Conservation (phyloP, 192 early-diverging fungal species). For the Dimargaris xerosporica region DNA sequence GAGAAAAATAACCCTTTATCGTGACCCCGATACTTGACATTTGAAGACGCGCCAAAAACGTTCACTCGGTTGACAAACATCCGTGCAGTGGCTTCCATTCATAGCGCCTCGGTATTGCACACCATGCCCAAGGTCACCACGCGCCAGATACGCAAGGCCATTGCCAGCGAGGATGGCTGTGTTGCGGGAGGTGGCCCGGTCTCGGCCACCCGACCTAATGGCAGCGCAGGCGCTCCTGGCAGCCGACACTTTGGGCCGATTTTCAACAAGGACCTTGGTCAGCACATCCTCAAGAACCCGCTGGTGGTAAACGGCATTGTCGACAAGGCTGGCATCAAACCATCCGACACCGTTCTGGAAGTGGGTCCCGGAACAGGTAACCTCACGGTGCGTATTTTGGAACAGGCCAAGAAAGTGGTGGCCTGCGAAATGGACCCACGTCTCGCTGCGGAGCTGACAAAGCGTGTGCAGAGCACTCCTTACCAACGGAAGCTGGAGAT, state of each 20-base stretch:
- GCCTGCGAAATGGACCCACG: conserved; percentile 95
- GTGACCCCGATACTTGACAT: no score
- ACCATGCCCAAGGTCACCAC: conserved; percentile 32
- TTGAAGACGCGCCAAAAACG: no score
- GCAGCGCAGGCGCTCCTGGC: conserved; percentile 14
- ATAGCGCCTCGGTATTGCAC: no score
- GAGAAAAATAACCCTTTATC: no score
- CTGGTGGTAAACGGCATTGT: conserved; percentile 91
- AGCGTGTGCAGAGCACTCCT: conserved; percentile 84
- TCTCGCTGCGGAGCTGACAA: conserved; percentile 88
- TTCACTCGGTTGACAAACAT: no score
- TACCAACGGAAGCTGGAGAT: conserved; percentile 59
- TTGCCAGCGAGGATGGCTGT: neutral
- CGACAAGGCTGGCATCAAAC: conserved; percentile 67
- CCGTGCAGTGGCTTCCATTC: no score
- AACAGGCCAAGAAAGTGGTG: conserved; percentile 81
- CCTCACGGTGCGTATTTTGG: conserved; percentile 86
- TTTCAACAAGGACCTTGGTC: conserved; percentile 94
- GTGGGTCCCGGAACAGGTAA: conserved; percentile 99
- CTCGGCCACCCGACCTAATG: conserved; percentile 8
- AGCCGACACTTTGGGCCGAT: conserved; percentile 58
- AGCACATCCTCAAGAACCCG: conserved; percentile 98
- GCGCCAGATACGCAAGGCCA: conserved; percentile 26
- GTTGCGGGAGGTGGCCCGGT: neutral
- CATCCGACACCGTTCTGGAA: conserved; percentile 73